Percentiles rank a stretch among this genome's conserved stretches.
These are phyloP conservation scores for Sporothrix pseudoabietina DNA, from an alignment of 2,329 filamentous ascomycete species.

Conservation along the genomic window DNA sequence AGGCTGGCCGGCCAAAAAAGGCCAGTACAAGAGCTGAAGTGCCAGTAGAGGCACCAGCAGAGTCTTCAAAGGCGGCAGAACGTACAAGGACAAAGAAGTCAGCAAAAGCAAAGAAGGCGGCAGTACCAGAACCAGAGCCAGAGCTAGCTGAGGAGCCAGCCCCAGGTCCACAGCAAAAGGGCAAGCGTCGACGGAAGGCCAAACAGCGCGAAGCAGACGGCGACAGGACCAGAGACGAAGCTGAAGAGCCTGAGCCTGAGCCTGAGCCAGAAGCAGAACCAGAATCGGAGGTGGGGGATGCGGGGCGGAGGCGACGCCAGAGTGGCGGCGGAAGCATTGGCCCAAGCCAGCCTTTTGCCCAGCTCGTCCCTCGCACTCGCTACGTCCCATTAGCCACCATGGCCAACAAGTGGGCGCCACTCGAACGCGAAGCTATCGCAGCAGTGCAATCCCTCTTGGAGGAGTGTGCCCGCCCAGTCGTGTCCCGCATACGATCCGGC, in stretches of 20 bases:
- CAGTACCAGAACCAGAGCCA: background rate
- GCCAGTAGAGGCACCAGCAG: background rate
- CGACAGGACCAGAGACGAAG: background rate
- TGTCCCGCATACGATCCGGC: constrained; percentile 55
- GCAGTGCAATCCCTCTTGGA: constrained; percentile 59
- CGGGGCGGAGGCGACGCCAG: background rate
- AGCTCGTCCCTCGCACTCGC: constrained; percentile 54
- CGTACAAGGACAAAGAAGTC: background rate
- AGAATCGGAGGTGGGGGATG: constrained; percentile 11
- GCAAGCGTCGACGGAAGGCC: background rate
- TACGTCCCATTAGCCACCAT: constrained; percentile 65
- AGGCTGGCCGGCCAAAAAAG: constrained; percentile 17
- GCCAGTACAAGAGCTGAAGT: background rate
- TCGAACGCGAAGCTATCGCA: constrained; percentile 57
- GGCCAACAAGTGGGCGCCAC: constrained; percentile 66
- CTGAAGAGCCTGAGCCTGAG: background rate
- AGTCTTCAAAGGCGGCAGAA: background rate
- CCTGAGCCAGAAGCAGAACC: background rate
- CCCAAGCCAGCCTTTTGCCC: constrained; percentile 45
- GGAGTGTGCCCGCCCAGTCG: constrained; percentile 63
- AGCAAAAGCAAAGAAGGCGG: background rate
- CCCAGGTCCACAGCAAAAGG: background rate
- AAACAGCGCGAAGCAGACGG: background rate
- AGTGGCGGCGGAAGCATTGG: background rate
- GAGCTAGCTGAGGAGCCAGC: background rate